Evolutionary conservation across 345 rosid species (phyloP).

Genomic region (Toxicodendron radicans): DNA sequence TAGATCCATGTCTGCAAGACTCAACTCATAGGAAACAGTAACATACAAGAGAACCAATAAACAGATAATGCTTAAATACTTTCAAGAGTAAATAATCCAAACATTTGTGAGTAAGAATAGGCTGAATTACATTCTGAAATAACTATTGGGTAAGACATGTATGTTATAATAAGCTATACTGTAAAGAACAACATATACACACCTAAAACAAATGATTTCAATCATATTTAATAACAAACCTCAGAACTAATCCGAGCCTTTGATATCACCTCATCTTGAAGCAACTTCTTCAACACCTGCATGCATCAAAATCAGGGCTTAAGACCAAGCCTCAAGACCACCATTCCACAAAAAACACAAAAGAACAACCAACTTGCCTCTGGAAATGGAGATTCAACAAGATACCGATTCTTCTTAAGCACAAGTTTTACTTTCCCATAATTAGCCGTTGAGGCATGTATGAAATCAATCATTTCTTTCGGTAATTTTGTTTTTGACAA

Average conservation of each 20-base stretch:
- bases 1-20: constrained; percentile 1
- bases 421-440: constrained; percentile 98
- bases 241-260: constrained; percentile 67
- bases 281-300: constrained; percentile 84
- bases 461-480: constrained; percentile 81
- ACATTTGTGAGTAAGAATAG: background rate
- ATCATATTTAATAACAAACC: constrained; percentile 43
- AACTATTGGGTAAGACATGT: background rate
- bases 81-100: background rate
- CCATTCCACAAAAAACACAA: constrained; percentile 12
- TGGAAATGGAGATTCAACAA: constrained; percentile 90
- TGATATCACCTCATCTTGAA: constrained; percentile 63
- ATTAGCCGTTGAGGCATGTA: constrained; percentile 86
- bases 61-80: background rate
- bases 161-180: background rate
- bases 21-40: background rate
- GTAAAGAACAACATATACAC: constrained; percentile 1
- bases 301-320: background rate
- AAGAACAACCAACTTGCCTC: constrained; percentile 52
- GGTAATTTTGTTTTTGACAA: constrained; percentile 94
- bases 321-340: constrained; percentile 3
- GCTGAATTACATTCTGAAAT: background rate
- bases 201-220: background rate
- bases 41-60: background rate
- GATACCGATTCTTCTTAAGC: constrained; percentile 84